Conservation (phyloP, 2,329 filamentous ascomycete species). For the Fusarium pseudograminearum region DNA sequence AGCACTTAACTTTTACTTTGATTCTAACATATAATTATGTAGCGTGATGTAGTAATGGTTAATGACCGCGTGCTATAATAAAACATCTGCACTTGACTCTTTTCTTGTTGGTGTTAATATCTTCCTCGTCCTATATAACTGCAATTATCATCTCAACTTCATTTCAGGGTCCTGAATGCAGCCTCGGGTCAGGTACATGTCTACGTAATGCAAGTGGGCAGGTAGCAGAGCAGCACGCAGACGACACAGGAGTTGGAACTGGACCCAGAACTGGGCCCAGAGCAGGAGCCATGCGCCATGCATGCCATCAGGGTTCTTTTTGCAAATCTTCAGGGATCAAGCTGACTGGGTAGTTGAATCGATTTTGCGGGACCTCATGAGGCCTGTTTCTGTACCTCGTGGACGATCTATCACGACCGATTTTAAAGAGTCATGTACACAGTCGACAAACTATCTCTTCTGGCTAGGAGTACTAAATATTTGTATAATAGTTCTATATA, state of each 20-base stretch:
- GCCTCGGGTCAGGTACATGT: constrained; percentile 10
- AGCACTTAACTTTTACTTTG: not conserved
- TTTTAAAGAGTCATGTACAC: not conserved
- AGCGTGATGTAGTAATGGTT: not conserved
- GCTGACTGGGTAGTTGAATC: not conserved
- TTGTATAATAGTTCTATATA: too few species aligned
- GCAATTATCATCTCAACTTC: not conserved
- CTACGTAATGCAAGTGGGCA: constrained; percentile 9
- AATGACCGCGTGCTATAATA: not conserved
- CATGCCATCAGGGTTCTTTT: constrained; percentile 43
- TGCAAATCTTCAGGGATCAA: not conserved
- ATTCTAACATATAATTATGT: not conserved
- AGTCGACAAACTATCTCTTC: not conserved
- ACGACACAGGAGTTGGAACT: not conserved
- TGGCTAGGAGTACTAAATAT: not conserved
- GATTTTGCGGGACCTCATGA: constrained; percentile 21
- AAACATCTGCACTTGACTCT: not conserved
- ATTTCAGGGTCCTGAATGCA: constrained; percentile 28
- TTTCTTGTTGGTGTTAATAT: not conserved
- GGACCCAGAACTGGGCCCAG: not conserved
- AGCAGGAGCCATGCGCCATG: not conserved
- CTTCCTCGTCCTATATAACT: not conserved
- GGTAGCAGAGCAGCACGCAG: not conserved
- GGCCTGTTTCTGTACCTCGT: constrained; percentile 21
- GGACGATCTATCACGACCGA: constrained; percentile 23